These are phyloP conservation scores for Pseudonitzschia delicatissima DNA, from an alignment of 108 stramenopile species.

Conservation along the genomic window DNA sequence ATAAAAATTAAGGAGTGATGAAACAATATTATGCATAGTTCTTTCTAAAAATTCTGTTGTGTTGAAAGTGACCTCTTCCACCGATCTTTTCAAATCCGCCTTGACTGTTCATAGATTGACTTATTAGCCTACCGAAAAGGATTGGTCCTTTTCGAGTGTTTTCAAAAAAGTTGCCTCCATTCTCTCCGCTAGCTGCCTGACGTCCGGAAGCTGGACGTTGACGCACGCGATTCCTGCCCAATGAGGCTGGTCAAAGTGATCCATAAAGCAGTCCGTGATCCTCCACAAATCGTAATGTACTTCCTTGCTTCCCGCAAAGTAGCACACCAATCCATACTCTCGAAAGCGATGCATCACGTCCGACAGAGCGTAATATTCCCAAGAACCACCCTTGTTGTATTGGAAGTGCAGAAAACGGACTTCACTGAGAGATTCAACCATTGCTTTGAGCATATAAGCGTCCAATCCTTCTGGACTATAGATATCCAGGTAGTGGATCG, in stretches of 20 bases:
- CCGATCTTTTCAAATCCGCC: too few relatives aligned
- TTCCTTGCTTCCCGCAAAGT: conserved; percentile 29
- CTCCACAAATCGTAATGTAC: conserved; percentile 29
- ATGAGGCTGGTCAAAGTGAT: conserved; percentile 33
- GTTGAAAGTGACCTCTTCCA: too few relatives aligned
- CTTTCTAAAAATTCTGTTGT: too few relatives aligned
- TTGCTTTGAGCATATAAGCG: not conserved
- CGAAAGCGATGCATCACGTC: not conserved
- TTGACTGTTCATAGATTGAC: too few relatives aligned
- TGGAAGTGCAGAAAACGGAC: not conserved
- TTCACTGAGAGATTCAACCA: not conserved
- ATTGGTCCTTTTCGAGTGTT: conserved; percentile 18
- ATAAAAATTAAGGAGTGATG: too few relatives aligned
- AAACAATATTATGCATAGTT: too few relatives aligned
- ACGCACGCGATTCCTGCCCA: conserved; percentile 67
- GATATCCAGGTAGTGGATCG: not conserved
- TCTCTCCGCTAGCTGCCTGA: conserved; percentile 10
- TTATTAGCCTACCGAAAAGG: too few relatives aligned
- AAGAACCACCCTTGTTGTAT: not conserved
- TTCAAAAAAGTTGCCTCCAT: conserved; percentile 48
- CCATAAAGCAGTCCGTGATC: conserved; percentile 39
- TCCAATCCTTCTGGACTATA: not conserved
- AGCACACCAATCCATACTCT: conserved; percentile 33
- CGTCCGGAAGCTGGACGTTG: conserved; percentile 20
- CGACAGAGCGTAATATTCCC: too few relatives aligned